These are phyloP conservation scores for Onygenales sp. DNA, from an alignment of 2,329 filamentous ascomycete genomes.

Conservation along the genomic window DNA sequence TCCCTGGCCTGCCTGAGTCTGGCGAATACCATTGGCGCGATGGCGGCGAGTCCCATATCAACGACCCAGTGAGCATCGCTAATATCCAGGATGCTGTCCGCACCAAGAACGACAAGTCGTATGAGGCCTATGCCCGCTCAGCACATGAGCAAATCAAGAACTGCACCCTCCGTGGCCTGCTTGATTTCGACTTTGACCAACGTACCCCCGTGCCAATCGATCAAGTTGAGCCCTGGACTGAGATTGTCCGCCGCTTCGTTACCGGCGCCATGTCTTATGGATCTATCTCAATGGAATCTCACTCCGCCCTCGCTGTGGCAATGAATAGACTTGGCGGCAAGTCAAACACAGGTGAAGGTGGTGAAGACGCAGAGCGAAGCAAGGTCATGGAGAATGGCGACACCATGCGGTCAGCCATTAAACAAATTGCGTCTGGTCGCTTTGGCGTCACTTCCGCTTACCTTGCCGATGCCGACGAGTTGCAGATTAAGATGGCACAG, in stretches of 20 bases:
- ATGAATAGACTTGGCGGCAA: slow-evolving; percentile 97
- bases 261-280: slow-evolving; percentile 98
- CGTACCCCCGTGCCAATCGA: slow-evolving; percentile 79
- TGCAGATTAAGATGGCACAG: slow-evolving; percentile 99
- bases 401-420: slow-evolving; percentile 94
- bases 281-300: slow-evolving; percentile 96
- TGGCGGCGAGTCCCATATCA: slow-evolving; percentile 88
- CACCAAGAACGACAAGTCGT: slow-evolving; percentile 96
- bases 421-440: slow-evolving; percentile 90
- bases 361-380: slow-evolving; percentile 87
- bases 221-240: slow-evolving; percentile 95
- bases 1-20: slow-evolving; percentile 78
- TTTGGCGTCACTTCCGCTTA: slow-evolving; percentile 96
- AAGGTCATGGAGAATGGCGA: slow-evolving; percentile 81
- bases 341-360: slow-evolving; percentile 95
- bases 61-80: slow-evolving; percentile 88
- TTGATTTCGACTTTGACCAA: slow-evolving; percentile 94
- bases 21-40: slow-evolving; percentile 98
- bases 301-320: slow-evolving; percentile 87
- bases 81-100: slow-evolving; percentile 96
- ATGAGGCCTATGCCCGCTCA: slow-evolving; percentile 86
- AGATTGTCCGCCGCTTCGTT: slow-evolving; percentile 92
- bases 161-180: slow-evolving; percentile 84
- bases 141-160: slow-evolving; percentile 96
- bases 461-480: slow-evolving; percentile 85